Evolutionary conservation across 2,329 filamentous ascomycete genomes (phyloP), one percentile per base, ranked within the genome.

Genomic region (Botryotinia convoluta): DNA sequence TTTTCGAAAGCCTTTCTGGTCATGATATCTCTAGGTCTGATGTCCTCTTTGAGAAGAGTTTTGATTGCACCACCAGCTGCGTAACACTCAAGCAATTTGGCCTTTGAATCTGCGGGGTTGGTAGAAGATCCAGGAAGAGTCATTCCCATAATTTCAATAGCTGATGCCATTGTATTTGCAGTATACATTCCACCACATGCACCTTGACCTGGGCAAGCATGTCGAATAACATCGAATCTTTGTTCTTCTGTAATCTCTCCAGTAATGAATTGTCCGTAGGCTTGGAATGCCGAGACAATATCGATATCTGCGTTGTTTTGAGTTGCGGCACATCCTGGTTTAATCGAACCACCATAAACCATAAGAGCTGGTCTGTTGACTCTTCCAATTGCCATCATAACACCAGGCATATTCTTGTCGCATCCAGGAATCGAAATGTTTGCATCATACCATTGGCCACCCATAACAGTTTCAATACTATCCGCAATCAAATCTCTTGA

Each of bases 391-490:
- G 95, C 96, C 80, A 96, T 96, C 79, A 94, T 85, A 20, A 96
- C 93, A 83, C 93, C 93, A 1, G 94, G 94, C 96, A 99, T 98
- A 85, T 99, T 99, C 90, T 99, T 99, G 88, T 99, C 96, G 84
- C 96, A 99, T 67, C 96, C 96, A 22, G 96, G 96, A 79, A 99
- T 92, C 71, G 94, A 97, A 81, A 99, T 92, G 84, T 98, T 98
- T 78, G 91, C 95, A 83, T 99, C 96, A 82, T 99, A 98, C 94
- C 95, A 98, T 84, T 99, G 96, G 26, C 94, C 96, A 78, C 94
- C 92, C 95, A 98, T 99, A 79, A 99, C 96, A 8, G 96, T 98
- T 88, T 99, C 96, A 80, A 99, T 97, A 75, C 93, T 97, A 85
- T 99, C 96, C 80, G 96, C 96, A 79, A 99, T 99, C 80, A 99